Percentiles rank a stretch among this genome's conserved stretches.
Conservation (phyloP, 2,329 filamentous ascomycete species). For the Graphilbum sp. region DNA sequence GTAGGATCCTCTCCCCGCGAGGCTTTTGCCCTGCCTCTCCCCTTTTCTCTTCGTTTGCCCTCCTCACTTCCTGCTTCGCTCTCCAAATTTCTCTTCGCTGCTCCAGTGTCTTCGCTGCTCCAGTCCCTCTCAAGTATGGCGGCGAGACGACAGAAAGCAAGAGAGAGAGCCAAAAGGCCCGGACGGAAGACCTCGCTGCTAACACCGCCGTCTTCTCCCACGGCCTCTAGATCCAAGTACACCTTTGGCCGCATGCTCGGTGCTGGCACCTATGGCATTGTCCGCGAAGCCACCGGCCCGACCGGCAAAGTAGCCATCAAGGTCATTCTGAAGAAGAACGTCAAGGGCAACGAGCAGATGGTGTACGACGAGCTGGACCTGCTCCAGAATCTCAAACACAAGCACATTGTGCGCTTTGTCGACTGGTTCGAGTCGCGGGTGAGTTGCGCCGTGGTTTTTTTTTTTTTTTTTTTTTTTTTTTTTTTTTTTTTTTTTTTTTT, state of each 20-base stretch:
- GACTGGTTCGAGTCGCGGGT: slow-evolving; percentile 99
- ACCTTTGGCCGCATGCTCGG: slow-evolving; percentile 85
- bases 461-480: neutral
- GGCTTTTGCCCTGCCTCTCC: neutral
- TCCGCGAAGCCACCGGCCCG: slow-evolving; percentile 79
- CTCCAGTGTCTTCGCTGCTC: too few relatives aligned
- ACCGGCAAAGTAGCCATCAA: slow-evolving; percentile 85
- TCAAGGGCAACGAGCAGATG: slow-evolving; percentile 96
- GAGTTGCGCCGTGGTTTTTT: slow-evolving; percentile 18
- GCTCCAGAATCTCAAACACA: slow-evolving; percentile 79
- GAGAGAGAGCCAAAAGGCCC: too few relatives aligned
- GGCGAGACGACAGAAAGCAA: too few relatives aligned
- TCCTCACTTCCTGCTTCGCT: too few relatives aligned
- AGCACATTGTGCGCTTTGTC: slow-evolving; percentile 91
- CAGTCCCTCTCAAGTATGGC: too few relatives aligned
- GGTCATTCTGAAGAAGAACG: slow-evolving; percentile 99
- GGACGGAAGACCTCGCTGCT: too few relatives aligned
- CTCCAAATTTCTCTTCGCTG: too few relatives aligned
- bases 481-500: neutral
- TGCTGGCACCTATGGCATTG: slow-evolving; percentile 95
- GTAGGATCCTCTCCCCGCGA: slow-evolving; percentile 28
- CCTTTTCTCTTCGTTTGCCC: neutral
- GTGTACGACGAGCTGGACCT: slow-evolving; percentile 94
- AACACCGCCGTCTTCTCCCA: slow-evolving; percentile 4
- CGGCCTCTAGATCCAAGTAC: slow-evolving; percentile 53